These are phyloP conservation scores for Citrus unshiu DNA, from an alignment of 345 rosid genomes.

Conservation along the genomic window DNA sequence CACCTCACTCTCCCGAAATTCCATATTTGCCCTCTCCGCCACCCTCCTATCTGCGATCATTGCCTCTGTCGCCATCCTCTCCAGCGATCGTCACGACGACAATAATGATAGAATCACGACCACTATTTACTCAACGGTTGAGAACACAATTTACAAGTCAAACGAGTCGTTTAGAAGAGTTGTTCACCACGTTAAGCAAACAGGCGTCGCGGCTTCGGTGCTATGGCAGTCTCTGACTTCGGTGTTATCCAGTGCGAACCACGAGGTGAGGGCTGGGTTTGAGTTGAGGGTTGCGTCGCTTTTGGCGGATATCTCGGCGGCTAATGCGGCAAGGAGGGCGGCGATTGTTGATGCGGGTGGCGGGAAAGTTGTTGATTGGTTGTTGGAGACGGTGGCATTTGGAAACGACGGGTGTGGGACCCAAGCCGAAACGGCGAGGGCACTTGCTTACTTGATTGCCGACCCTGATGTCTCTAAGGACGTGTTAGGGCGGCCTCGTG, in stretches of 20 bases:
- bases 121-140: slow-evolving; percentile 41
- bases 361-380: slow-evolving; percentile 93
- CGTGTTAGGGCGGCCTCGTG: slow-evolving; percentile 80
- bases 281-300: slow-evolving; percentile 87
- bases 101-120: background rate
- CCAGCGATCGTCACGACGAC: slow-evolving; percentile 11
- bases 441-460: slow-evolving; percentile 81
- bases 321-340: slow-evolving; percentile 69
- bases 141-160: slow-evolving; percentile 44
- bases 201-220: slow-evolving; percentile 77
- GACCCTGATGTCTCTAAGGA: slow-evolving; percentile 69
- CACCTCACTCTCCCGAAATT: slow-evolving; percentile 31
- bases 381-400: slow-evolving; percentile 73
- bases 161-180: slow-evolving; percentile 61
- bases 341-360: slow-evolving; percentile 85
- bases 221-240: slow-evolving; percentile 90
- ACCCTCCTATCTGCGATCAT: slow-evolving; percentile 47
- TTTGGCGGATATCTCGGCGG: slow-evolving; percentile 85
- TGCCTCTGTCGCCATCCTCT: slow-evolving; percentile 42
- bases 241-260: slow-evolving; percentile 88
- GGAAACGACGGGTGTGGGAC: slow-evolving; percentile 57
- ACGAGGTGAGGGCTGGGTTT: slow-evolving; percentile 87
- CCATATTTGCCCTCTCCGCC: slow-evolving; percentile 54
- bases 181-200: slow-evolving; percentile 58
- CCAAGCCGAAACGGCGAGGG: slow-evolving; percentile 95